phyloP scores from a whole-genome alignment of 73 alveolate genomes.

The Paramecium caudatum region DNA sequence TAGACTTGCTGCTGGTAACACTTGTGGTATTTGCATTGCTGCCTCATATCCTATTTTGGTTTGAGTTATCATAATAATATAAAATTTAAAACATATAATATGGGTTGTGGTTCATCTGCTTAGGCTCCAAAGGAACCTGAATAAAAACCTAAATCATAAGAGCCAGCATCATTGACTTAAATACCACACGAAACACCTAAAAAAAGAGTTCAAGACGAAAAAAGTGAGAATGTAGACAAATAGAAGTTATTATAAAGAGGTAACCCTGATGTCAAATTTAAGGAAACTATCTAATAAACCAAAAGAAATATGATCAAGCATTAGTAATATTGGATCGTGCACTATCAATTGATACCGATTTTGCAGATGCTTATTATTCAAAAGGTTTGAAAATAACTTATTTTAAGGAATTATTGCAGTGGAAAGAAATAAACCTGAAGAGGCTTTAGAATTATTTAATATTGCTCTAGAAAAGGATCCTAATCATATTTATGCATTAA shows the following conservation, averaged over 20 bases:
- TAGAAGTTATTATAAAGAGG: background rate
- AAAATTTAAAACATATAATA: no score
- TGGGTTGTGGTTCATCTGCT: conserved; percentile 55
- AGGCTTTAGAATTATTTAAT: background rate
- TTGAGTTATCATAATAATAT: no score
- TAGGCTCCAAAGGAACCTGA: no score
- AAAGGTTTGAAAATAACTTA: background rate
- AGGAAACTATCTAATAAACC: background rate
- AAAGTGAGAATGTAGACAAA: background rate
- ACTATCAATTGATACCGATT: background rate
- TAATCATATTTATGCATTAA: conserved; percentile 4
- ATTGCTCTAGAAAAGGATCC: conserved; percentile 7
- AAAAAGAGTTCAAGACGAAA: no score
- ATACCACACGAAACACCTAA: no score
- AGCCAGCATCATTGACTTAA: no score
- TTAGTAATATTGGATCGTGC: background rate
- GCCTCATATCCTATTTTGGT: background rate
- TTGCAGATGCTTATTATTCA: conserved; percentile 38
- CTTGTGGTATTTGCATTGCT: conserved; percentile 70
- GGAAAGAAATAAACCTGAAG: background rate
- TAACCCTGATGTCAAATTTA: background rate
- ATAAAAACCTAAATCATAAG: no score
- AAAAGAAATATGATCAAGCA: background rate
- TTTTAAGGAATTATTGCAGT: background rate
- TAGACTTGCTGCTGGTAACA: conserved; percentile 60